Conservation (phyloP, 208 protist species). For the Crithidia fasciculata region DNA sequence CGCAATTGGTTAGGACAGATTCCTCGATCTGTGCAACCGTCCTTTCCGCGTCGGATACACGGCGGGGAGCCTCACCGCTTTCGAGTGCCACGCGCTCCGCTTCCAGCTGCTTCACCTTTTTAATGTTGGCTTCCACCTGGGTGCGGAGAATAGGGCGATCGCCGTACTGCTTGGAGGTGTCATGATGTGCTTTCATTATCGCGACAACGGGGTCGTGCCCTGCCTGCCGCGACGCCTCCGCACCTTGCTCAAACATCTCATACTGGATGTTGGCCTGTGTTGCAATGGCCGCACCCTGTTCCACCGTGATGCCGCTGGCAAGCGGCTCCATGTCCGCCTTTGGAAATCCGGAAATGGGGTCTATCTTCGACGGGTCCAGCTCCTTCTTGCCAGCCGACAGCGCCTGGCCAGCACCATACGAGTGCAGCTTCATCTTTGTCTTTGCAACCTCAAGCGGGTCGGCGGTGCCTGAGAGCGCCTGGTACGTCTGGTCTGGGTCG, state of each 20-base stretch:
- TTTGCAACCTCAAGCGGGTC: conserved; percentile 85
- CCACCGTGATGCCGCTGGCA: conserved; percentile 82
- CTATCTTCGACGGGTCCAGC: conserved; percentile 43
- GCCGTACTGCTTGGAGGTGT: conserved; percentile 63
- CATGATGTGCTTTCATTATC: conserved; percentile 66
- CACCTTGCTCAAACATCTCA: conserved; percentile 80
- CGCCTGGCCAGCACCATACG: conserved; percentile 78
- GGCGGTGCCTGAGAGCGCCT: conserved; percentile 82
- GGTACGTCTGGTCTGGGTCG: conserved; percentile 87
- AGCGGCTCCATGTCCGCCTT: conserved; percentile 78
- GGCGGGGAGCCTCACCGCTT: conserved; percentile 1
- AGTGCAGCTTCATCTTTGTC: conserved; percentile 88
- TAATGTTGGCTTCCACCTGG: conserved; percentile 75
- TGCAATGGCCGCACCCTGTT: conserved; percentile 82
- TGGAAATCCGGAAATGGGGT: conserved; percentile 82
- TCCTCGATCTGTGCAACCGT: conserved; percentile 36
- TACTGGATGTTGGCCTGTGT: conserved; percentile 76
- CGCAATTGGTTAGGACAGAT: conserved; percentile 13
- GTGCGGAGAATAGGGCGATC: conserved; percentile 68
- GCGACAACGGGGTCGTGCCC: conserved; percentile 67
- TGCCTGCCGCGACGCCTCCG: conserved; percentile 58
- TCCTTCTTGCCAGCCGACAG: conserved; percentile 42
- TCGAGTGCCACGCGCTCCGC: conserved; percentile 38
- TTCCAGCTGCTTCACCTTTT: conserved; percentile 60
- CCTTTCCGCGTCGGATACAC: conserved; percentile 22